These are phyloP conservation scores for Candida peoriensis DNA, from an alignment of 805 yeast species.

Conservation along the genomic window DNA sequence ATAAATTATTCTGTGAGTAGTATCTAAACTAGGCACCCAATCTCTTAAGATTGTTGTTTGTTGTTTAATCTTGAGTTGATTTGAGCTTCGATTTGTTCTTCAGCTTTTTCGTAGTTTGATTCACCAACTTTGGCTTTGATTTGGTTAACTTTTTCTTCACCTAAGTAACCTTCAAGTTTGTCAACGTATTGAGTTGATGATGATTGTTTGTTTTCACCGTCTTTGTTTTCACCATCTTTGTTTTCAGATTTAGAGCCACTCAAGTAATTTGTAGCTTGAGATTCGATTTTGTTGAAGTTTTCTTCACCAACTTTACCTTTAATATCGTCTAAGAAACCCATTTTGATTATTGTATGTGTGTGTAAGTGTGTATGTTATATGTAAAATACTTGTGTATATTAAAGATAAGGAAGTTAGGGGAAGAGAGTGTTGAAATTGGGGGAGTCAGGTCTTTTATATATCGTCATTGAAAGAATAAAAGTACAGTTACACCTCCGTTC, in stretches of 20 bases:
- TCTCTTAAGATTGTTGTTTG: background rate
- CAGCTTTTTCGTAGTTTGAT: slow-evolving; percentile 26
- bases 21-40: no score
- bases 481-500: no score
- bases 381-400: no score
- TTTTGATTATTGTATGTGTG: slow-evolving; percentile 6
- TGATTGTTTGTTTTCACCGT: background rate
- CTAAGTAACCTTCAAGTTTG: slow-evolving; percentile 26
- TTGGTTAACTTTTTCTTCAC: slow-evolving; percentile 26
- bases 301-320: slow-evolving; percentile 15
- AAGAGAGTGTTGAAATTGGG: no score
- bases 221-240: background rate
- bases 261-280: slow-evolving; percentile 11
- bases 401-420: no score
- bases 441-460: no score
- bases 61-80: slow-evolving; percentile 10
- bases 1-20: no score
- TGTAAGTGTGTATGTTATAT: background rate
- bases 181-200: slow-evolving; percentile 20
- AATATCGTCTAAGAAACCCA: slow-evolving; percentile 20
- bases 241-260: slow-evolving; percentile 4
- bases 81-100: slow-evolving; percentile 24
- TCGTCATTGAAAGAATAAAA: no score
- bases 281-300: slow-evolving; percentile 10
- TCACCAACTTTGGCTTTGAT: slow-evolving; percentile 28